Evolutionary conservation across 2,329 filamentous ascomycete genomes (phyloP).

Genomic region (Penicillium concentricum): DNA sequence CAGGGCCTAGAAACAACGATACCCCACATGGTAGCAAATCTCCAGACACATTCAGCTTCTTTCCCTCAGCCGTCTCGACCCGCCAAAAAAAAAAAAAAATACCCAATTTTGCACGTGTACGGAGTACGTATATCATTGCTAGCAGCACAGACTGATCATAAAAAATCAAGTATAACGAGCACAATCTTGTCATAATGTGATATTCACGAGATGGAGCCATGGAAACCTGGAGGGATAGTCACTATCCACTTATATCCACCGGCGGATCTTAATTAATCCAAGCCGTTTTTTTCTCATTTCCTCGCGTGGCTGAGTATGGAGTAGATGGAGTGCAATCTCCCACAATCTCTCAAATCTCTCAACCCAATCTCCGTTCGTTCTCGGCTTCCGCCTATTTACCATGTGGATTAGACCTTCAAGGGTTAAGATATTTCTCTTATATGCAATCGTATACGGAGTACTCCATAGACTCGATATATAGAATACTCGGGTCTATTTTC

Average conservation of each 20-base stretch:
- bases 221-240: slow-evolving; percentile 19
- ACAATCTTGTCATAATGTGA: not conserved
- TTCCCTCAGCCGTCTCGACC: not conserved
- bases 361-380: not conserved
- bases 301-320: slow-evolving; percentile 11
- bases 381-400: slow-evolving; percentile 7
- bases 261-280: slow-evolving; percentile 21
- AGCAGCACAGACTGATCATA: too few species aligned
- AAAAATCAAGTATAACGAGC: not conserved
- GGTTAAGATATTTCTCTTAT: too few species aligned
- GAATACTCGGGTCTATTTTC: not conserved
- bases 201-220: slow-evolving; percentile 14
- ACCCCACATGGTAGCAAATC: not conserved
- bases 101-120: not conserved
- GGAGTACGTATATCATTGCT: not conserved
- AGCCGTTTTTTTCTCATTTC: slow-evolving; percentile 11
- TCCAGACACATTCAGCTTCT: not conserved
- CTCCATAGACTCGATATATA: too few species aligned
- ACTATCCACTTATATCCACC: slow-evolving; percentile 19
- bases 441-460: too few species aligned
- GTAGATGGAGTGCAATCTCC: not conserved
- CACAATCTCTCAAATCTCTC: not conserved
- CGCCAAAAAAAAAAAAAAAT: not conserved
- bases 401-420: slow-evolving; percentile 1
- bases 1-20: not conserved